Conservation (phyloP, 208 protist species). For the Trypanosoma boissoni region DNA sequence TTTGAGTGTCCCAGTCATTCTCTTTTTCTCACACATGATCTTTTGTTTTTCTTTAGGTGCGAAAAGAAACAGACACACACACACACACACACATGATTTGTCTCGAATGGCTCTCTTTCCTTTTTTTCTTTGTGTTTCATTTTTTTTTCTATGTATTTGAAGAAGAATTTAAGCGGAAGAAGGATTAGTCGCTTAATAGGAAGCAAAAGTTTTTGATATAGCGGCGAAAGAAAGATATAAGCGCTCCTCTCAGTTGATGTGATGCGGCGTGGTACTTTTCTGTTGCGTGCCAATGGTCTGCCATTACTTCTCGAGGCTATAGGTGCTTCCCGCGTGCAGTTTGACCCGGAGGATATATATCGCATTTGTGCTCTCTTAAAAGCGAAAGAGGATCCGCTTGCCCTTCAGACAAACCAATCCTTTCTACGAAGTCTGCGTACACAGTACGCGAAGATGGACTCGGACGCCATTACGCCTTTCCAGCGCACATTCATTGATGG, state of each 20-base stretch:
- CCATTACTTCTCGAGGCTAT: conserved; percentile 18
- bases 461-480: conserved; percentile 37
- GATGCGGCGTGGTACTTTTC: conserved; percentile 14
- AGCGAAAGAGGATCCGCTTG: conserved; percentile 37
- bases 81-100: background rate
- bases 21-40: conserved; percentile 6
- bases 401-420: conserved; percentile 19
- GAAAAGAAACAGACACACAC: conserved; percentile 1
- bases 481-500: conserved; percentile 49
- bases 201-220: conserved; percentile 11
- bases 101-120: conserved; percentile 1
- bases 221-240: too few relatives aligned
- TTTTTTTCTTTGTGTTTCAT: background rate
- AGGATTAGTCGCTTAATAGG: conserved; percentile 23
- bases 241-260: too few relatives aligned
- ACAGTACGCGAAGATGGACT: conserved; percentile 25
- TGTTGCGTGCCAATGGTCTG: conserved; percentile 17
- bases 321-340: conserved; percentile 8
- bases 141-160: conserved; percentile 1
- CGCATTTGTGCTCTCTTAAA: conserved; percentile 31
- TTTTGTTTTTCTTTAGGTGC: conserved; percentile 8
- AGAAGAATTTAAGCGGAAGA: background rate
- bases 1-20: too few relatives aligned
- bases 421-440: conserved; percentile 33
- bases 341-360: conserved; percentile 34